Base-by-base conservation (phyloP, 164 flowering plant genomes). In the Nelumbo lutea region DNA sequence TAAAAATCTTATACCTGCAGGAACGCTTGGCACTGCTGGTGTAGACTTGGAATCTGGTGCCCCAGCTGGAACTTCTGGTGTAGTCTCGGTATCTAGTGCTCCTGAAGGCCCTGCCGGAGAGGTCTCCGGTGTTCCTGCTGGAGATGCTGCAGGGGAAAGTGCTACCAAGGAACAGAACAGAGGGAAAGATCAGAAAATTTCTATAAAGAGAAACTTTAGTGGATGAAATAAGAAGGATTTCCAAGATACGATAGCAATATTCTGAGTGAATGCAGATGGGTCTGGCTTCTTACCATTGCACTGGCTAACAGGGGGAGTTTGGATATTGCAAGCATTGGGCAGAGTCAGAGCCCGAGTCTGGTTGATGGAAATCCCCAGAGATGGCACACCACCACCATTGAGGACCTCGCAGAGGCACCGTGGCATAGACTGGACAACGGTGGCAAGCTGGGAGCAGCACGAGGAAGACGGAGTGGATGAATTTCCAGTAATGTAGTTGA, bases 281-380 rank as follows among this genome's bases (percentile, higher is more conserved):
- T 15, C 4, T 38, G 14, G 6, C 27, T 27, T 48, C 70, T 59
- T 72, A 74, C 80, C 70, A 27, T 83, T 79, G 61, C 89, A 87
- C 61, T 59, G 80, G 79, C 82, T 83, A 27, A 75, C 38, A 0
- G 85, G 70, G 9, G 87, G 89, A 64, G 89, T 83, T 56, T 76
- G 78, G 7, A 87, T 81, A 4, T 81, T 78, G 69, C 91, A 85
- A 46, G 79, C 80, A 42, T 67, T 69, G 13, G 88, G 91, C 6
- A 87, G 86, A 0, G 68, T 62, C 45, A 80, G 56, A 57, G 87
- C 91, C 38, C 59, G 83, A 42, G 91, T 85, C 64, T 68, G 86
- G 68, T 87, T 87, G 0, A 87, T 62, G 53, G 44, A 65, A 66
- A 87, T 10, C 4, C 90, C 88, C 5, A 82, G 15, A 0, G 81